Base-by-base conservation (phyloP, 495 filamentous ascomycete genomes). In the Aspergillus carlsbadensis region DNA sequence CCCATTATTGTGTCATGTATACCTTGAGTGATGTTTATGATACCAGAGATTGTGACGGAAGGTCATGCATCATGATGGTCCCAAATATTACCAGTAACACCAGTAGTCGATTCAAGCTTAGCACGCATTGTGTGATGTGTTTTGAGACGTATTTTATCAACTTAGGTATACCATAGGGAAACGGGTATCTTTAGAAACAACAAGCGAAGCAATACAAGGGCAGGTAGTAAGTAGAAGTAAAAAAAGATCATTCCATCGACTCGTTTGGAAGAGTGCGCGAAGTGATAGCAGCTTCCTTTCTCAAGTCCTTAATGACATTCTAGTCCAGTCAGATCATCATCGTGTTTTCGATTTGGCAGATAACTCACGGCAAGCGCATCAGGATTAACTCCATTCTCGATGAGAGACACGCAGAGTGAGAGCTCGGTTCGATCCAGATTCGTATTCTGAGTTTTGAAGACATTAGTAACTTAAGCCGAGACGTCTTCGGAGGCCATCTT, bases 361-460 rank as follows among this genome's bases (percentile, higher is more conserved):
- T 44, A 57, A 64, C 58, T 78, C 87, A 97, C 94, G 31, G 93
- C 93, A 13, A 98, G 76, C 8, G 92, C 95, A 68, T 98, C 94
- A 6, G 94, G 94, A 71, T 95, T 96, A 10, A 97, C 90, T 6
- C 95, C 95, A 70, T 97, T 97, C 73, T 98, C 94, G 58, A 98
- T 91, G 65, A 98, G 81, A 40, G 91, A 96, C 52, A 98, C 93
- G 66, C 94, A 98, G 52, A 95, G 86, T 8, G 92, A 96, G 11
- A 98, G 81, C 8, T 91, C 90, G 35, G 89, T 87, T 17, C 94
- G 84, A 70, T 96, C 91, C 29, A 98, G 84, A 60, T 94, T 80
- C 31, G 92, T 96, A 69, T 98, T 96, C 94, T 59, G 43, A 22
- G 11, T 21, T 11, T 29, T 42, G 2, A n/a, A 13, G 15, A 8